Evolutionary conservation across 108 stramenopile genomes (phyloP).

Genomic region (Ochromonas danica): DNA sequence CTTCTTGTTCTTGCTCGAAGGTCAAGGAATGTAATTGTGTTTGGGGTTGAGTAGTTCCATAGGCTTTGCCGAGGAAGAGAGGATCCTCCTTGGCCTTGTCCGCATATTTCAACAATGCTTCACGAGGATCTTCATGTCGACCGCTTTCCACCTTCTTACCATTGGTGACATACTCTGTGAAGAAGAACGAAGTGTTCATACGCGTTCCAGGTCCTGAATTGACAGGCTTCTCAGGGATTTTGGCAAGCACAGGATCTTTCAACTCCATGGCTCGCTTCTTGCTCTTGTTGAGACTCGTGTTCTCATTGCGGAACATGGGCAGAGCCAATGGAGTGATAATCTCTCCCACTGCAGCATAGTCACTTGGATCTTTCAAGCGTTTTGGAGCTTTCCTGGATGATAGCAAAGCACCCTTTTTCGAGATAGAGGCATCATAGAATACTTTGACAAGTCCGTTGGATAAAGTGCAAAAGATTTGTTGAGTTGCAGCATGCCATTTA

Average conservation of each 20-base stretch:
- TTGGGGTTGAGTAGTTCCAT: conserved; percentile 13
- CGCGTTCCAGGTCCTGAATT: conserved; percentile 52
- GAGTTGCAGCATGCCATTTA: not conserved
- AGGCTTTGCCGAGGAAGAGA: conserved; percentile 21
- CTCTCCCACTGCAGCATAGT: conserved; percentile 46
- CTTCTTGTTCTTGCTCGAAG: conserved; percentile 37
- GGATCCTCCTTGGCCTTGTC: conserved; percentile 29
- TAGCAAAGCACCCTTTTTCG: conserved; percentile 56
- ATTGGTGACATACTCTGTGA: conserved; percentile 59
- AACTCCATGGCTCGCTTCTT: conserved; percentile 41
- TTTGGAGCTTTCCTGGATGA: conserved; percentile 41
- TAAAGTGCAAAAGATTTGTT: not conserved
- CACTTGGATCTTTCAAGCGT: conserved; percentile 33
- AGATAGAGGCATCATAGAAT: conserved; percentile 53
- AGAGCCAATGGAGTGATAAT: conserved; percentile 54
- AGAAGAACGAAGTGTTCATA: conserved; percentile 50
- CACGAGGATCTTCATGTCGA: conserved; percentile 35
- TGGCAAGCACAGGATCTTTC: conserved; percentile 53
- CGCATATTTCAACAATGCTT: conserved; percentile 36
- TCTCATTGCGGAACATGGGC: conserved; percentile 55
- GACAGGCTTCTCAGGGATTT: conserved; percentile 55
- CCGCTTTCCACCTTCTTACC: conserved; percentile 48
- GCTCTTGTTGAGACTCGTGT: conserved; percentile 43
- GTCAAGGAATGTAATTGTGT: not conserved
- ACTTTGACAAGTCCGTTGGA: conserved; percentile 45